Percentiles rank a stretch among this genome's conserved stretches.
phyloP scores from a whole-genome alignment of 768 basidiomycete species.

The Termitomyces sp. region DNA sequence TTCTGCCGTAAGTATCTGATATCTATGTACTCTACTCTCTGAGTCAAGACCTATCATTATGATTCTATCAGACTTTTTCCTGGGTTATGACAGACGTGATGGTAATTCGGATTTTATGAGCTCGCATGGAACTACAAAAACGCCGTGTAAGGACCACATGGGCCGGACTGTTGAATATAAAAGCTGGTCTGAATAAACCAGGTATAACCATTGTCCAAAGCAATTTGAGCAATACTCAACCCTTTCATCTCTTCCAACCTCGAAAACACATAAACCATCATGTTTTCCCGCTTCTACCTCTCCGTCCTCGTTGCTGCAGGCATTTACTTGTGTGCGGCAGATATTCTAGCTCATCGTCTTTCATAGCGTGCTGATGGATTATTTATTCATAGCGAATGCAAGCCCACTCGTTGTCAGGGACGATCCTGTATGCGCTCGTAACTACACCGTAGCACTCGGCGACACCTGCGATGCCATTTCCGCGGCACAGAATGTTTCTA shows the following conservation, averaged over 20 bases:
- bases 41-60: no score
- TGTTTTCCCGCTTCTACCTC: slow-evolving; percentile 17
- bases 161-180: slow-evolving; percentile 1
- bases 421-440: slow-evolving; percentile 42
- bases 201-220: slow-evolving; percentile 12
- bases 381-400: slow-evolving; percentile 6
- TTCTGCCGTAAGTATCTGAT: no score
- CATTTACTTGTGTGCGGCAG: slow-evolving; percentile 12
- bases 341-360: not conserved
- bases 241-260: not conserved
- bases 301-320: slow-evolving; percentile 9
- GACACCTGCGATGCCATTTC: slow-evolving; percentile 61
- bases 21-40: no score
- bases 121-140: not conserved
- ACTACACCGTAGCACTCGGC: slow-evolving; percentile 46
- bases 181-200: not conserved
- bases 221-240: slow-evolving; percentile 10
- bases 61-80: no score
- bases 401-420: slow-evolving; percentile 8
- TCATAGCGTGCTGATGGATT: not conserved
- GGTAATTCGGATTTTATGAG: not conserved
- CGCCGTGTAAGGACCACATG: not conserved
- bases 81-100: no score
- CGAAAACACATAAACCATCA: not conserved
- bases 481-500: slow-evolving; percentile 42